phyloP scores from a whole-genome alignment of 129 eudicot species.

The sunflower (Helianthus annuus) region HanXRQr2.0-SUNRISE NC_035433.2:12378733-12379232 shows the following conservation, averaged over 20 bases:
- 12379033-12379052: not conserved
- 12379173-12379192: conserved; percentile 13
- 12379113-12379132: not conserved
- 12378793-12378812: not conserved
- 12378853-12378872: too few relatives aligned
- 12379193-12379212: conserved; percentile 98
- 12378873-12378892: too few relatives aligned
- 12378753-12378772: not conserved
- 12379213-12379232: conserved; percentile 92
- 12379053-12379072: not conserved
- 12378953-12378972: conserved; percentile 1
- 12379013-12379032: not conserved
- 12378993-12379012: not conserved
- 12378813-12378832: too few relatives aligned
- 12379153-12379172: not conserved
- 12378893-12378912: too few relatives aligned
- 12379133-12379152: not conserved
- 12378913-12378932: too few relatives aligned
- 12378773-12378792: not conserved
- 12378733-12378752: not conserved
- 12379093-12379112: not conserved
- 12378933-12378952: too few relatives aligned
- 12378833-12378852: too few relatives aligned
- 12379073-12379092: not conserved
- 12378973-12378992: not conserved